Percentiles rank a stretch among this genome's conserved stretches.
These are phyloP conservation scores for Gossypium longicalyx DNA, from an alignment of 345 rosid species.

Conservation along the genomic window DNA sequence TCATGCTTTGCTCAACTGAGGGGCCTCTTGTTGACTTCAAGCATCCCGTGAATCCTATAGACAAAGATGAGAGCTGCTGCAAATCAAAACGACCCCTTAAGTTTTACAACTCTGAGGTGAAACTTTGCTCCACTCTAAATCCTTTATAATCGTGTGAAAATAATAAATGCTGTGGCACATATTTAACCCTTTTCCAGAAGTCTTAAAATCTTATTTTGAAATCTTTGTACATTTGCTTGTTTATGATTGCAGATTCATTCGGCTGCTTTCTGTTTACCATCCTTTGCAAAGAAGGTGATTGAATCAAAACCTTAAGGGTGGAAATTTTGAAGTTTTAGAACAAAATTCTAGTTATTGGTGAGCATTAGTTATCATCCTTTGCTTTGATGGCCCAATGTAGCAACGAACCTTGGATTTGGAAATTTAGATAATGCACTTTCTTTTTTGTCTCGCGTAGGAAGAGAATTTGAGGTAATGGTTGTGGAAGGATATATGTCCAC, in stretches of 20 bases:
- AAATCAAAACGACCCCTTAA: conserved; percentile 54
- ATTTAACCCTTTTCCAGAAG: background rate
- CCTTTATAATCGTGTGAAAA: background rate
- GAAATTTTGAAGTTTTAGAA: conserved; percentile 10
- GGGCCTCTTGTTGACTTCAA: conserved; percentile 88
- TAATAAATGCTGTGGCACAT: background rate
- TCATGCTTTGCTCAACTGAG: conserved; percentile 93
- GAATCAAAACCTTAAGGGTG: conserved; percentile 43
- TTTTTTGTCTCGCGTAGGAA: background rate
- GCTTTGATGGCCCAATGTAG: conserved; percentile 3
- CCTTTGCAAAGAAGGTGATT: conserved; percentile 87
- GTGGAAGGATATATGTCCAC: conserved; percentile 9
- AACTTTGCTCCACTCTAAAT: background rate
- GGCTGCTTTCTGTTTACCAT: conserved; percentile 89
- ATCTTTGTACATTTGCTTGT: background rate
- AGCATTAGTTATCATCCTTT: conserved; percentile 5
- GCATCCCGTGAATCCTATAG: conserved; percentile 70
- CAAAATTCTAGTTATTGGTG: conserved; percentile 2
- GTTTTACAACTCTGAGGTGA: conserved; percentile 84
- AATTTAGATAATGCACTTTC: conserved; percentile 8
- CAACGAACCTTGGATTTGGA: conserved; percentile 23
- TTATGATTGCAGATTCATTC: conserved; percentile 67
- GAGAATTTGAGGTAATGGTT: conserved; percentile 7
- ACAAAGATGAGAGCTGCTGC: conserved; percentile 31
- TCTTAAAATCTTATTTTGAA: background rate